A percentile compares a stretch with the other conserved stretches of the same genome.
Evolutionary conservation across 2,329 filamentous ascomycete species (phyloP).

Genomic region (Alternaria gaisen): DNA sequence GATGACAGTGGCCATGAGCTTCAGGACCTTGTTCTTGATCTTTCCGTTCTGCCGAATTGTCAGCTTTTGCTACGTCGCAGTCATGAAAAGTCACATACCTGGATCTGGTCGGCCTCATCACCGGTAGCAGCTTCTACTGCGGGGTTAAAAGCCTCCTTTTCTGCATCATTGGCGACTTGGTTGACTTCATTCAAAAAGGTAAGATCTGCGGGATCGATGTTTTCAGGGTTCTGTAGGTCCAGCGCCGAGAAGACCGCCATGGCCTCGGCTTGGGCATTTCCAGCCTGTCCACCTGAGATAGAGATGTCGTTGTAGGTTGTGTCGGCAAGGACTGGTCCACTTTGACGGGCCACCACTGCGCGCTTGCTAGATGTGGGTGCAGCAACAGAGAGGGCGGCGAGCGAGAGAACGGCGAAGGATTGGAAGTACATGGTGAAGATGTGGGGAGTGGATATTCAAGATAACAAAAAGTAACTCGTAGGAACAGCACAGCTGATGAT

Average conservation of each 20-base stretch:
- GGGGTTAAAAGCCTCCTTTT: constrained; percentile 63
- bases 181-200: constrained; percentile 63
- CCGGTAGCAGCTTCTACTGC: constrained; percentile 60
- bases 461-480: constrained; percentile 9
- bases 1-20: constrained; percentile 63
- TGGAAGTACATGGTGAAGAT: constrained; percentile 43
- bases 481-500: constrained; percentile 40
- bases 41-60: constrained; percentile 59
- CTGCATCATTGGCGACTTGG: constrained; percentile 63
- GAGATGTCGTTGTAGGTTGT: constrained; percentile 56
- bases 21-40: constrained; percentile 69
- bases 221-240: constrained; percentile 57
- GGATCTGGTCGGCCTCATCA: constrained; percentile 56
- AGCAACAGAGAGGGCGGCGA: constrained; percentile 38
- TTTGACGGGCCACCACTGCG: constrained; percentile 30
- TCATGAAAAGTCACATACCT: constrained; percentile 21
- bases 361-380: constrained; percentile 33
- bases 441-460: not conserved
- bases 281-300: constrained; percentile 61
- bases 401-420: constrained; percentile 35
- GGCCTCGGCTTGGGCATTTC: constrained; percentile 64
- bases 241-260: constrained; percentile 64
- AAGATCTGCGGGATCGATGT: constrained; percentile 59
- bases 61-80: not conserved
- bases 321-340: constrained; percentile 35